These are phyloP conservation scores for Colletotrichum karsti DNA, from an alignment of 2,329 filamentous ascomycete genomes.

Conservation along the genomic window DNA sequence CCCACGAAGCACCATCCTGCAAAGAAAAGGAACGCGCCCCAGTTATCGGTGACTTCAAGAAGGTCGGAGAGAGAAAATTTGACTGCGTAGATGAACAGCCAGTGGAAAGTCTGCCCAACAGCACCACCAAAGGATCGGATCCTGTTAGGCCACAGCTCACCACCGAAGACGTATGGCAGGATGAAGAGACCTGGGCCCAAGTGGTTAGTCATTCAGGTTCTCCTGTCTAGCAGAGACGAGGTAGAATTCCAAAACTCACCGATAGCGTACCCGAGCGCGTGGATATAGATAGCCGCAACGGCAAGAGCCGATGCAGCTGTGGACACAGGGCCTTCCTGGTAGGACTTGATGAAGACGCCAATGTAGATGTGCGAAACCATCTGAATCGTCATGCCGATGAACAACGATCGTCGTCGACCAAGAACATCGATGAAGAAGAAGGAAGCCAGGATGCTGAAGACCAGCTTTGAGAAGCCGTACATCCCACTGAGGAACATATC, in stretches of 20 bases:
- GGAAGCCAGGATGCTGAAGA: no score
- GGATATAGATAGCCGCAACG: conserved; percentile 52
- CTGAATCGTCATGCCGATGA: conserved; percentile 44
- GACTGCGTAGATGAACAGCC: conserved; percentile 51
- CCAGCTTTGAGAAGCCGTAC: conserved; percentile 52
- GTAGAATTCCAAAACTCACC: conserved; percentile 13
- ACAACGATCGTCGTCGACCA: conserved; percentile 46
- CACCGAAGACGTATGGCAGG: conserved; percentile 54
- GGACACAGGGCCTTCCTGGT: conserved; percentile 34
- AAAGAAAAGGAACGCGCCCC: conserved; percentile 36
- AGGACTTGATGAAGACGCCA: conserved; percentile 46
- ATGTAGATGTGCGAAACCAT: conserved; percentile 51
- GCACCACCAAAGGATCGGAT: conserved; percentile 52
- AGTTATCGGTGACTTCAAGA: conserved; percentile 44
- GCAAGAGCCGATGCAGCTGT: conserved; percentile 43
- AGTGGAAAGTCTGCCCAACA: conserved; percentile 47
- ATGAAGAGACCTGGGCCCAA: conserved; percentile 30
- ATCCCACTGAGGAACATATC: conserved; percentile 49
- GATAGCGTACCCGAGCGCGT: conserved; percentile 53
- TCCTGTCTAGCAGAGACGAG: not conserved
- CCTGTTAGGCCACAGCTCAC: conserved; percentile 54
- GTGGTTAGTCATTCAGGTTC: not conserved
- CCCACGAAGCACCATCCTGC: conserved; percentile 44
- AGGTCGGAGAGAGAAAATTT: conserved; percentile 43
- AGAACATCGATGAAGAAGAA: conserved; percentile 55